phyloP scores from a whole-genome alignment of 371 early-diverging fungal species.

The Cokeromyces recurvatus region DNA sequence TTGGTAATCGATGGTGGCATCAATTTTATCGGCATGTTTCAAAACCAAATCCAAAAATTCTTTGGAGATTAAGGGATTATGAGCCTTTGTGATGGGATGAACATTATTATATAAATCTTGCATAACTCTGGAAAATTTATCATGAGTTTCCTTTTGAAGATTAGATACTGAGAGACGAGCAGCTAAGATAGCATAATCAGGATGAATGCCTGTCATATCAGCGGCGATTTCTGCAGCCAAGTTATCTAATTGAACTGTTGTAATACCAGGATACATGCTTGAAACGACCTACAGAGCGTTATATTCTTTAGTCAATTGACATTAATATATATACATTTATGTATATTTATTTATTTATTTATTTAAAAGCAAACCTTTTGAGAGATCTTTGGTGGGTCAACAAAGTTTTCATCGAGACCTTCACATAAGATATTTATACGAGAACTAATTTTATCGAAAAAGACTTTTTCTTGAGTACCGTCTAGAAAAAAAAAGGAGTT shows the following conservation, averaged over 20 bases:
- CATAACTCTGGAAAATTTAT: constrained; percentile 59
- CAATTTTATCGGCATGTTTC: constrained; percentile 66
- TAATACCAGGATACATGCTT: constrained; percentile 89
- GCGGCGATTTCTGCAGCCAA: constrained; percentile 90
- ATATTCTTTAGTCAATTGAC: too few relatives aligned
- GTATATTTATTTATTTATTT: neutral
- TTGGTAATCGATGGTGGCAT: constrained; percentile 84
- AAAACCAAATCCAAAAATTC: constrained; percentile 58
- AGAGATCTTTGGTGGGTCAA: constrained; percentile 80
- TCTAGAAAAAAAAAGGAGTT: too few relatives aligned
- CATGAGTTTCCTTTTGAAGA: constrained; percentile 87
- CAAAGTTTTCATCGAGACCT: constrained; percentile 77
- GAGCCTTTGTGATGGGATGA: constrained; percentile 74
- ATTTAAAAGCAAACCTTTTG: constrained; percentile 60
- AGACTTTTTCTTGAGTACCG: constrained; percentile 77
- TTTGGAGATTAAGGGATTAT: constrained; percentile 72
- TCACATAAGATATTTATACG: constrained; percentile 83
- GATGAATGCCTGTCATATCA: constrained; percentile 88
- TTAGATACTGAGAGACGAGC: constrained; percentile 88
- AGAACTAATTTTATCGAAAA: constrained; percentile 91
- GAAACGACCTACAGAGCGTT: constrained; percentile 28
- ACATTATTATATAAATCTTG: constrained; percentile 63
- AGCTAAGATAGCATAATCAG: constrained; percentile 90
- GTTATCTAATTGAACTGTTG: constrained; percentile 86
- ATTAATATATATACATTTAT: too few relatives aligned